These are phyloP conservation scores for Candida nonsorbophila DNA, from an alignment of 805 yeast species.

Conservation along the genomic window DNA sequence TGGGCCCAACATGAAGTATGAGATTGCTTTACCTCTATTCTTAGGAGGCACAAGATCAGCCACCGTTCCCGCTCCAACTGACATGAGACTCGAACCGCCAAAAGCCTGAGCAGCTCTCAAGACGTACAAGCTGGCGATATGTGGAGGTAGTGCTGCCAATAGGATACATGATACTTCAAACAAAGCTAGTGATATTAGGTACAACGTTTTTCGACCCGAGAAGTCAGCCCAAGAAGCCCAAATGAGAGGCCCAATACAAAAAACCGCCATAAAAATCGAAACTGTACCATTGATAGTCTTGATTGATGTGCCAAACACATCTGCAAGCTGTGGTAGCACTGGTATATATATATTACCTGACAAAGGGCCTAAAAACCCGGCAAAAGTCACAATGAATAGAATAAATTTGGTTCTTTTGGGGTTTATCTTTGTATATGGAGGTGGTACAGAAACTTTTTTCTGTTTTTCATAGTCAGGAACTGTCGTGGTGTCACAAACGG, in stretches of 20 bases:
- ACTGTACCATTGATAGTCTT: slow-evolving; percentile 51
- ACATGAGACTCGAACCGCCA: slow-evolving; percentile 31
- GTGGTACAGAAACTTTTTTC: no score
- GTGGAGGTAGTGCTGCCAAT: slow-evolving; percentile 23
- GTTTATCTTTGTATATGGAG: no score
- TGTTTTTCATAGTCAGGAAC: no score
- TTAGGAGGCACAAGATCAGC: slow-evolving; percentile 27
- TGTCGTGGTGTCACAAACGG: no score
- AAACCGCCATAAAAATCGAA: slow-evolving; percentile 51
- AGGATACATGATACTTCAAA: slow-evolving; percentile 23
- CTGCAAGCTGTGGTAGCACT: slow-evolving; percentile 40
- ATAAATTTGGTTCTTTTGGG: slow-evolving; percentile 26
- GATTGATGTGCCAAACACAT: slow-evolving; percentile 33
- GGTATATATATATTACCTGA: slow-evolving; percentile 57
- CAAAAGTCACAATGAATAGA: slow-evolving; percentile 36
- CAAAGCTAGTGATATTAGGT: slow-evolving; percentile 19
- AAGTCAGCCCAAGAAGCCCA: slow-evolving; percentile 55
- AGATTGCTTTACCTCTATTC: slow-evolving; percentile 24
- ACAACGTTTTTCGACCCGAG: slow-evolving; percentile 39
- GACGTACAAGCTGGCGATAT: slow-evolving; percentile 22
- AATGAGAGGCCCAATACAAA: slow-evolving; percentile 50
- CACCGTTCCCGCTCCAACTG: slow-evolving; percentile 33
- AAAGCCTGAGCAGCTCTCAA: slow-evolving; percentile 30
- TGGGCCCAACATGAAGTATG: slow-evolving; percentile 34
- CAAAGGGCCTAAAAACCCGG: slow-evolving; percentile 53